Percentiles rank a stretch among this genome's conserved stretches.
Evolutionary conservation across 768 basidiomycete genomes (phyloP).

Genomic region (Kwoniella botswanensis): DNA sequence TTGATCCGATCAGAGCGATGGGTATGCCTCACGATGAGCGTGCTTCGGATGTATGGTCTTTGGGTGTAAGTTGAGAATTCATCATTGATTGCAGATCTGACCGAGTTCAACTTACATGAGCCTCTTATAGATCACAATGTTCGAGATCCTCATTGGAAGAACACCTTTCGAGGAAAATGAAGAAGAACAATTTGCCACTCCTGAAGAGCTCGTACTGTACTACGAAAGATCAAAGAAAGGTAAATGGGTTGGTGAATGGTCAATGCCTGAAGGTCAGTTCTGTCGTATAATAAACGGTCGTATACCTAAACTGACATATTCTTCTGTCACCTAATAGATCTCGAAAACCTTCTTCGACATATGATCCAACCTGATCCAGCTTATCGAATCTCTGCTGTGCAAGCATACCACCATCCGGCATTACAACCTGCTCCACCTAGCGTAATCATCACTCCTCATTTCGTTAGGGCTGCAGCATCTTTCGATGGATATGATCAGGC

Average conservation of each 20-base stretch:
- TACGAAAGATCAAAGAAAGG: slow-evolving; percentile 79
- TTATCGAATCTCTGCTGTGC: slow-evolving; percentile 46
- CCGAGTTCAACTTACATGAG: neutral
- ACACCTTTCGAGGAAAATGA: slow-evolving; percentile 78
- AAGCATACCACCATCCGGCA: slow-evolving; percentile 53
- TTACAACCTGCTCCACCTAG: slow-evolving; percentile 37
- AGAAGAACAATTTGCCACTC: slow-evolving; percentile 74
- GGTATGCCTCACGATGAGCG: slow-evolving; percentile 91
- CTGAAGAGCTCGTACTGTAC: slow-evolving; percentile 82
- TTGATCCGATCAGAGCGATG: slow-evolving; percentile 87
- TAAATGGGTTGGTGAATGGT: slow-evolving; percentile 84
- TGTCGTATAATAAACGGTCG: neutral
- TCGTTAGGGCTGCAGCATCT: slow-evolving; percentile 52
- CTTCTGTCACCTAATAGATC: slow-evolving; percentile 29
- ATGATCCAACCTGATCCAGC: slow-evolving; percentile 51
- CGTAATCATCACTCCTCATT: slow-evolving; percentile 55
- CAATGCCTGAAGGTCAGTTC: slow-evolving; percentile 65
- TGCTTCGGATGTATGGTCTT: slow-evolving; percentile 69
- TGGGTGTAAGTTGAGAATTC: slow-evolving; percentile 54
- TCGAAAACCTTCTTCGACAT: slow-evolving; percentile 43
- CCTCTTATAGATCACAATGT: slow-evolving; percentile 80
- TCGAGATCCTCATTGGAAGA: slow-evolving; percentile 88
- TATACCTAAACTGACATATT: neutral
- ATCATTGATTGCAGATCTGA: neutral
- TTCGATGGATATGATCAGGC: slow-evolving; percentile 30